Conservation (phyloP, 2,329 filamentous ascomycete genomes). For the Fusarium nematophilum region DNA sequence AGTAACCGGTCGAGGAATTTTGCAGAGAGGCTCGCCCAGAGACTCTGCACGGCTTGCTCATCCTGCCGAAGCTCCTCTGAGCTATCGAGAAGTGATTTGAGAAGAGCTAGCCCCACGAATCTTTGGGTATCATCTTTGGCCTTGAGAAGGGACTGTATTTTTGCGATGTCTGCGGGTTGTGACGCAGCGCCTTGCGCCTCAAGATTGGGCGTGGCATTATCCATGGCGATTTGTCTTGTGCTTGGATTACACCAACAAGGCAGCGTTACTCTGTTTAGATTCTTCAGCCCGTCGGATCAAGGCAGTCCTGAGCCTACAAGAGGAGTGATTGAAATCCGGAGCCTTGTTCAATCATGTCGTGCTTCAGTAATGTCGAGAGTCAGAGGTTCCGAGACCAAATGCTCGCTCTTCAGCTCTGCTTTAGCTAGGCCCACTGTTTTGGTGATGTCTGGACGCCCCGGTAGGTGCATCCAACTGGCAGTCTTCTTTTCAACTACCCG, state of each 20-base stretch:
- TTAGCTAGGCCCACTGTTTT: slow-evolving; percentile 34
- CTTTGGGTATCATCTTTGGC: slow-evolving; percentile 74
- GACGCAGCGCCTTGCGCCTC: slow-evolving; percentile 17
- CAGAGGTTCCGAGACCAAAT: too few species aligned
- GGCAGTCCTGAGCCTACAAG: too few species aligned
- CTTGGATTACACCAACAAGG: not conserved
- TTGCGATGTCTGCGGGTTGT: slow-evolving; percentile 49
- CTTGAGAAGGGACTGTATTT: slow-evolving; percentile 66
- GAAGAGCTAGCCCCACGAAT: slow-evolving; percentile 74
- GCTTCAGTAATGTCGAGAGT: too few species aligned
- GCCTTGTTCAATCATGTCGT: too few species aligned
- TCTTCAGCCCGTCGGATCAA: too few species aligned
- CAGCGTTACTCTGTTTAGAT: not conserved
- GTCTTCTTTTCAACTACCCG: too few species aligned
- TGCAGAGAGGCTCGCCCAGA: slow-evolving; percentile 71
- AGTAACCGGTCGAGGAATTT: slow-evolving; percentile 74
- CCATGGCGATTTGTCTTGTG: slow-evolving; percentile 15
- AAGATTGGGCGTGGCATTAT: slow-evolving; percentile 1
- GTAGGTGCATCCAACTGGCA: slow-evolving; percentile 19
- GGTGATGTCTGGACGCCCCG: slow-evolving; percentile 11
- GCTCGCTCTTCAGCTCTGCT: not conserved
- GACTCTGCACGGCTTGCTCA: slow-evolving; percentile 54
- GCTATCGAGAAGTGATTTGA: slow-evolving; percentile 74
- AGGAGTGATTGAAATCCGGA: too few species aligned
- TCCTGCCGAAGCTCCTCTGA: slow-evolving; percentile 63